phyloP scores from a whole-genome alignment of 2,329 filamentous ascomycete genomes.

The Sclerotinia borealis region DNA sequence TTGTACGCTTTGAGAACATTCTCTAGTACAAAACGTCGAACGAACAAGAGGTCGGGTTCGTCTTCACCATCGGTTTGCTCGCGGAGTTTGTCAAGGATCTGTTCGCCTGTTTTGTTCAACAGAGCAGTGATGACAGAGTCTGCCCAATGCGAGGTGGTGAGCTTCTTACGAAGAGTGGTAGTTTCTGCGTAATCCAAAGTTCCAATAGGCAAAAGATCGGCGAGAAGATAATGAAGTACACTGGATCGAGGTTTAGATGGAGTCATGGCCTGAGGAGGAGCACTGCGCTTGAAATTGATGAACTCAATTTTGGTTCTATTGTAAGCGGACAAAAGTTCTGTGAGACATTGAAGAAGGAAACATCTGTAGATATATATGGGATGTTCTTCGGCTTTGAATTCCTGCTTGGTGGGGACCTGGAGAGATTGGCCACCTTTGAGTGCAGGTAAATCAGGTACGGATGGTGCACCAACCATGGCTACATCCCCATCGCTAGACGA shows the following conservation, averaged over 20 bases:
- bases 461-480: slow-evolving; percentile 20
- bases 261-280: slow-evolving; percentile 70
- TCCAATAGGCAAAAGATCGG: slow-evolving; percentile 61
- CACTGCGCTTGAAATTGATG: slow-evolving; percentile 95
- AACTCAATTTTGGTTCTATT: slow-evolving; percentile 96
- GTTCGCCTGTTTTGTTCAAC: slow-evolving; percentile 81
- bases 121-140: slow-evolving; percentile 81
- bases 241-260: slow-evolving; percentile 91
- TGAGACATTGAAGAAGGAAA: slow-evolving; percentile 86
- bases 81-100: slow-evolving; percentile 49
- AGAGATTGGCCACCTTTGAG: slow-evolving; percentile 20
- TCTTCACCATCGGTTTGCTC: slow-evolving; percentile 64
- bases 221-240: slow-evolving; percentile 88
- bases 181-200: slow-evolving; percentile 67
- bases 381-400: slow-evolving; percentile 88
- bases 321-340: slow-evolving; percentile 86
- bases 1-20: slow-evolving; percentile 89
- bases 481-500: slow-evolving; percentile 24
- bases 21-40: slow-evolving; percentile 91
- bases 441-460: slow-evolving; percentile 32
- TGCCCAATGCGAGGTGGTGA: slow-evolving; percentile 77
- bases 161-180: slow-evolving; percentile 73
- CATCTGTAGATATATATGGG: slow-evolving; percentile 95
- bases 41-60: slow-evolving; percentile 79
- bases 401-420: slow-evolving; percentile 62